Evolutionary conservation across 208 protist species (phyloP).

Genomic region (Zelonia costaricensis): DNA sequence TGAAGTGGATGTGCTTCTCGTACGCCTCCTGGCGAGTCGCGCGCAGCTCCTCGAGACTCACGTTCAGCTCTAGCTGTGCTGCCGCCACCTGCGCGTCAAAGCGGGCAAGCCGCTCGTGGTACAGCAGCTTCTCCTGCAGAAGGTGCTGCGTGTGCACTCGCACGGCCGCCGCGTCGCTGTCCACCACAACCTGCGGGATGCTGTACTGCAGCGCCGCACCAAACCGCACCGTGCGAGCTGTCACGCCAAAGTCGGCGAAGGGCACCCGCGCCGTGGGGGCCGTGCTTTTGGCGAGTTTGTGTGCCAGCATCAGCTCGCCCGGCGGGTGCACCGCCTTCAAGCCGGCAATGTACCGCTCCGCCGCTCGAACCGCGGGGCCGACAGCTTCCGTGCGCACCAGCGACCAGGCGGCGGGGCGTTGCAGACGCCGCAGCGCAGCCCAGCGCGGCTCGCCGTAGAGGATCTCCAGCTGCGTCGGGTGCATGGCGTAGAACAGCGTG

Average conservation of each 20-base stretch:
- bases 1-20: conserved; percentile 5
- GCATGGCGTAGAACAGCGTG: conserved; percentile 27
- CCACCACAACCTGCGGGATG: conserved; percentile 6
- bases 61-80: conserved; percentile 5
- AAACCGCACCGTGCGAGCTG: neutral
- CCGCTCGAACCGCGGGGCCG: conserved; percentile 16
- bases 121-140: conserved; percentile 2
- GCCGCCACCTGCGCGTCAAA: conserved; percentile 15
- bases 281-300: neutral
- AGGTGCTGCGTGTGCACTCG: conserved; percentile 15
- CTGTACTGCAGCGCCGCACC: neutral
- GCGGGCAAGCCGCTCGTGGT: conserved; percentile 1
- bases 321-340: conserved; percentile 22
- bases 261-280: neutral
- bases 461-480: conserved; percentile 20
- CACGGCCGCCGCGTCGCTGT: conserved; percentile 5
- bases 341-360: conserved; percentile 22
- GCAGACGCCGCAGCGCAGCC: conserved; percentile 19
- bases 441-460: conserved; percentile 40
- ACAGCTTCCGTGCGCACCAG: conserved; percentile 4
- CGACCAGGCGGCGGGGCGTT: conserved; percentile 29
- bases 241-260: conserved; percentile 17
- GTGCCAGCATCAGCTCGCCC: conserved; percentile 7
- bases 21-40: conserved; percentile 20
- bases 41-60: conserved; percentile 6